Conservation (phyloP, 73 alveolate genomes). For the Tetrahymena malaccensis region DNA sequence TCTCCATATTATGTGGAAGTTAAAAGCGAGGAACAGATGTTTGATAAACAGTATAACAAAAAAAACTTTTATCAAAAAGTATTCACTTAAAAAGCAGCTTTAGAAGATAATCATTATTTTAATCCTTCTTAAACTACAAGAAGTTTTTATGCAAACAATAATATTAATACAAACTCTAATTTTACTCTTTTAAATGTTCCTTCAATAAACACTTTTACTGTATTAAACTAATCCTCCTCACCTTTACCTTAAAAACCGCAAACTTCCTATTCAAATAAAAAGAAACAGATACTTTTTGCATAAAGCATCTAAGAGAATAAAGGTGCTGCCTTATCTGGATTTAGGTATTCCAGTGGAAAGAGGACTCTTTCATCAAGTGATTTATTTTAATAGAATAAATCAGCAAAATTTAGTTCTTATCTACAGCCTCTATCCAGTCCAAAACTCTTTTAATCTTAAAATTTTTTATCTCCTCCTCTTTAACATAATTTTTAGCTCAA, state of each 20-base stretch:
- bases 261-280: background rate
- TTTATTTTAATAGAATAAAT: background rate
- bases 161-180: background rate
- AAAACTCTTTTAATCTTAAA: background rate
- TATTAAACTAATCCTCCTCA: background rate
- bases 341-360: background rate
- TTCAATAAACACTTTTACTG: background rate
- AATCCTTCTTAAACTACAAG: background rate
- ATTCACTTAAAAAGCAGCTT: background rate
- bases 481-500: no score
- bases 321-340: background rate
- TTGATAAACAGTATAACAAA: background rate
- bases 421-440: background rate
- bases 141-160: background rate
- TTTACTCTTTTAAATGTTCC: background rate
- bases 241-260: background rate
- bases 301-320: background rate
- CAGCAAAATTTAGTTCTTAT: background rate
- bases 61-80: background rate
- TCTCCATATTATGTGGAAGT: background rate
- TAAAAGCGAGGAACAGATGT: background rate
- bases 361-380: background rate
- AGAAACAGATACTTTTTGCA: background rate
- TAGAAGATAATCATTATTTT: background rate
- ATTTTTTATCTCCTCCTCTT: background rate